Base-by-base conservation (phyloP, 2,329 filamentous ascomycete species). In the Kalmusia sp. region DNA sequence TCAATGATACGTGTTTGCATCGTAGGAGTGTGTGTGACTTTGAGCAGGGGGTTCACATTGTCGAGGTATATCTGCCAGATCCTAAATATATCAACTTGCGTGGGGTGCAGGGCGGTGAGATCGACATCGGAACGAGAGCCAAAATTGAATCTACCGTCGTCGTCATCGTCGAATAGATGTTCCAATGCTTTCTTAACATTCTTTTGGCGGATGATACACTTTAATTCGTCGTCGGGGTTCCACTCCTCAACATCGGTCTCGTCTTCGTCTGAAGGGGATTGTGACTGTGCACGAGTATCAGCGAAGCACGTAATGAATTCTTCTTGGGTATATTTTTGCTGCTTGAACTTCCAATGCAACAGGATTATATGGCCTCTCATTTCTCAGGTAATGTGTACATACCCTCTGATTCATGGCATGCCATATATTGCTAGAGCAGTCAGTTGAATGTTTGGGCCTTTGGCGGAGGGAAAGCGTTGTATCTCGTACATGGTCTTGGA, bases 1-100 rank as follows among this genome's bases (percentile, higher is more conserved):
- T 85, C 50, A 86, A 81, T 33, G 90, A 79, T 54, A 81, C 82
- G 14, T 80, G 80, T 63, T 89, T 87, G 25, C 50, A 72, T 51
- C 4, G 64, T 70, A 6, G 69, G 68, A 6, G 61, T 60, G 41
- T 72, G 70, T 1, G 62, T 64, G 12, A 71, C 57, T 33, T 66
- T 67, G 14, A 72, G 41, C 4, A 72, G 45, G 6, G 70, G 68
- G 17, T 71, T 66, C n/a, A 72, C 54, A 27, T 70, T 70, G 12
- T 72, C 87, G 9, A 92, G 76, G 62, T 87, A 92, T 4, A 87
- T 78, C 67, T 92, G 87, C 90, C 90, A 93, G 6, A 93, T 80
- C 45, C 84, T 85, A 1, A 84, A 82, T 48, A 90, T 86, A 53
- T 90, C 87, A 0, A 83, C 84, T 1, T 86, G 84, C 0, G 85